Base-by-base conservation (phyloP, 192 early-diverging fungal genomes). In the Coemansia sp. region DNA sequence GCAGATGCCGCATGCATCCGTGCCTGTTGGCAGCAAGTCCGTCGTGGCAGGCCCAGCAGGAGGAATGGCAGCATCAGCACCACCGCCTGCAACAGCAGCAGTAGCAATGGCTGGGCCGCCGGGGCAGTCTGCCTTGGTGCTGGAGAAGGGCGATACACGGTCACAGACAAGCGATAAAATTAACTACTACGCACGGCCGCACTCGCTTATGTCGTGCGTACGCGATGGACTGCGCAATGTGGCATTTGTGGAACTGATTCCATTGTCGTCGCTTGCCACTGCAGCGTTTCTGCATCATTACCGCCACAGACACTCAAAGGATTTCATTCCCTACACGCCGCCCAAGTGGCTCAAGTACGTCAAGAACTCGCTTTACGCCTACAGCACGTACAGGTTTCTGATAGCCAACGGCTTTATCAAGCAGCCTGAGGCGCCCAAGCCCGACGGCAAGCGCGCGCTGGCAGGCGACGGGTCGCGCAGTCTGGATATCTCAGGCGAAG, bases 271-370 rank as follows among this genome's bases (percentile, higher is more conserved):
- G 0, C 22, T 74, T 6, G 46, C 74, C 12, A 69, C 69, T 19
- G 73, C 78, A 10, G 67, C 56, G 21, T 46, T 72, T 19, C 58
- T 68, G 39, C 78, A 80, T 47, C 69, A 74, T 48, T 66, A 59
- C 46, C 61, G 60, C 32, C 66, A 75, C 61, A 59, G 73, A 10
- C 60, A 67, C 7, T 56, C 66, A 3, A 32, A 60, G 9, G 37
- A 62, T n/a, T 43, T 71, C 42, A 72, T 75, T 8, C 78, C 72
- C 12, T 80, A 66, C 43, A 46, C 68, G 61, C 60, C 58, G 55
- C 78, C 69, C n/a, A 51, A 54, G 8, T 80, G 78, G 78, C 54
- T 75, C 12, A 67, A 71, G 26, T 69, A 80, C 32, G 49, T 71
- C 18, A 62, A 62, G n/a, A 75, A 72, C 59, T 63, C 73, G 6